Percentiles rank a stretch among this genome's conserved stretches.
phyloP scores from a whole-genome alignment of 345 rosid species.

The Boechera retrofracta region DNA sequence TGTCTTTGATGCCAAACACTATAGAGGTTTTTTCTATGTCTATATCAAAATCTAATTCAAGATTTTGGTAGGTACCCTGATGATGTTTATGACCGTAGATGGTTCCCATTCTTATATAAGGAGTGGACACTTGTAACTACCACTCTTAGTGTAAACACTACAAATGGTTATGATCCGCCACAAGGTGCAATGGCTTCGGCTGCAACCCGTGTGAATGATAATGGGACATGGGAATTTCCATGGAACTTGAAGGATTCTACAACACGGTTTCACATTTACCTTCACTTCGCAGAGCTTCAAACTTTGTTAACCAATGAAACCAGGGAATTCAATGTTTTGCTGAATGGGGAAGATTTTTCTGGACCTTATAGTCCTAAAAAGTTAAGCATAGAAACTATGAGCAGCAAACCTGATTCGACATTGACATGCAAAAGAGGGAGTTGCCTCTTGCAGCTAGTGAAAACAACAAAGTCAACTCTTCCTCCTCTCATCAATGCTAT shows the following conservation, averaged over 20 bases:
- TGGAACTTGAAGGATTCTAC: background rate
- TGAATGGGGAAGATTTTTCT: background rate
- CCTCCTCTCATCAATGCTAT: slow-evolving; percentile 8
- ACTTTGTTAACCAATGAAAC: background rate
- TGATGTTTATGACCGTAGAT: background rate
- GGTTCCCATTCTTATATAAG: background rate
- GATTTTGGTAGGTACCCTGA: background rate
- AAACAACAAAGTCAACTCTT: background rate
- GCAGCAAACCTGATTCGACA: background rate
- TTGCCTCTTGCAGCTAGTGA: background rate
- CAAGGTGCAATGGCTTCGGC: background rate
- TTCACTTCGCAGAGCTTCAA: background rate
- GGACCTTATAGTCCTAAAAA: background rate
- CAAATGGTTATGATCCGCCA: background rate
- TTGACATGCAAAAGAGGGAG: background rate
- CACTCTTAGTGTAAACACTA: background rate
- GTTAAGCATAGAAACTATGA: background rate
- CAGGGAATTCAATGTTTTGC: background rate
- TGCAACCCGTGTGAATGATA: background rate
- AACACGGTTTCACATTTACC: background rate
- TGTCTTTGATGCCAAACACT: background rate
- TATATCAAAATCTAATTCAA: background rate
- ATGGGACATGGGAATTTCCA: background rate
- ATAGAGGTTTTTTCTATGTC: background rate
- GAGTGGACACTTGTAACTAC: background rate